Conservation (phyloP, 495 filamentous ascomycete genomes). For the Penicillium verhagenii region DNA sequence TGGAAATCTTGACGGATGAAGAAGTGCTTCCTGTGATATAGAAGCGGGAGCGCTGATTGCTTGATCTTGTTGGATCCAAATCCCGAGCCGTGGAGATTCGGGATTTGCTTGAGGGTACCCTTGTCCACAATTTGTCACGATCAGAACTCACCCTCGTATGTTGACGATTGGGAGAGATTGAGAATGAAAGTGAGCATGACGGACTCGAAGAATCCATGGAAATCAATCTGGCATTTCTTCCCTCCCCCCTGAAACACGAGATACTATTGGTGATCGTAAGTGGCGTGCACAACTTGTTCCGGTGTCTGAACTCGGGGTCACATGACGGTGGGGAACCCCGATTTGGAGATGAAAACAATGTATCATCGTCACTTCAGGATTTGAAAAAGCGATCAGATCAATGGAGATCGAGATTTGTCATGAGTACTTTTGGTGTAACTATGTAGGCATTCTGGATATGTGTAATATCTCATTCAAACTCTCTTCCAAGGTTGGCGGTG, state of each 20-base stretch:
- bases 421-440: too few species aligned
- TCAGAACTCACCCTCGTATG: not conserved
- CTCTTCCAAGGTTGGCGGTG: too few species aligned
- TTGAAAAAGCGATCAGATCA: too few species aligned
- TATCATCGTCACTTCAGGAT: too few species aligned
- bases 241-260: not conserved
- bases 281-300: not conserved
- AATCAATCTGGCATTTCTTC: slow-evolving; percentile 1
- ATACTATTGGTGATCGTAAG: not conserved
- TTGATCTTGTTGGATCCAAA: slow-evolving; percentile 22
- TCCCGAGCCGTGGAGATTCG: slow-evolving; percentile 32
- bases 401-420: too few species aligned
- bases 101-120: slow-evolving; percentile 26
- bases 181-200: not conserved
- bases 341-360: slow-evolving; percentile 1
- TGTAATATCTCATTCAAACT: too few species aligned
- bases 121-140: slow-evolving; percentile 17
- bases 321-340: not conserved
- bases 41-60: slow-evolving; percentile 23
- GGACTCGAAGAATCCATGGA: slow-evolving; percentile 1
- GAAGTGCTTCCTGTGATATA: slow-evolving; percentile 25
- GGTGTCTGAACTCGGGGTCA: not conserved
- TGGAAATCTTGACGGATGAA: slow-evolving; percentile 4
- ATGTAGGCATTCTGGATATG: too few species aligned
- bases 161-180: slow-evolving; percentile 2